A percentile compares a stretch with the other conserved stretches of the same genome.
Conservation (phyloP, 768 basidiomycete species). For the Naganishia vaughanmartiniae region DNA sequence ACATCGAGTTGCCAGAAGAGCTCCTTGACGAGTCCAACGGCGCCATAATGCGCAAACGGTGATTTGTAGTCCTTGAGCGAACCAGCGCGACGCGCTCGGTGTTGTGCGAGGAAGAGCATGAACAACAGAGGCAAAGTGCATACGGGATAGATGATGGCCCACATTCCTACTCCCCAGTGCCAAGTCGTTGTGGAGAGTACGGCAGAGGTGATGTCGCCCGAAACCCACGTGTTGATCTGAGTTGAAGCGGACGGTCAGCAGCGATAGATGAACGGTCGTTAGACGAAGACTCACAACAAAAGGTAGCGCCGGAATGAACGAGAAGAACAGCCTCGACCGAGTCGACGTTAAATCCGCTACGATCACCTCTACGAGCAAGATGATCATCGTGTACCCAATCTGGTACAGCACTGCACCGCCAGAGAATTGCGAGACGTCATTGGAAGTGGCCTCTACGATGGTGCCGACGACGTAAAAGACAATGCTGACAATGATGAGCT, state of each 20-base stretch:
- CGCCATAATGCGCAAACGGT: constrained; percentile 19
- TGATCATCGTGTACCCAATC: constrained; percentile 45
- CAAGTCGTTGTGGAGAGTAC: constrained; percentile 40
- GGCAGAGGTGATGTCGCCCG: constrained; percentile 39
- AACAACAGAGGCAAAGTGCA: constrained; percentile 34
- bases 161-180: constrained; percentile 49
- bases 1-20: constrained; percentile 51
- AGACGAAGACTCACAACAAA: constrained; percentile 33
- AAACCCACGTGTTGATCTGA: constrained; percentile 50
- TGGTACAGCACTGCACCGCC: constrained; percentile 49
- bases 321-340: constrained; percentile 43
- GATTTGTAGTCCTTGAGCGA: constrained; percentile 28
- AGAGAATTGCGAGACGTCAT: constrained; percentile 39
- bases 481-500: constrained; percentile 41
- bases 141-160: constrained; percentile 46
- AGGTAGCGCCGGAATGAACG: constrained; percentile 45
- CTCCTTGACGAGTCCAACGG: constrained; percentile 24
- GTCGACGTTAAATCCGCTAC: constrained; percentile 48
- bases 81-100: constrained; percentile 34
- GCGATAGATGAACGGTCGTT: background rate
- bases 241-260: background rate
- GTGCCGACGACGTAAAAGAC: constrained; percentile 48
- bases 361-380: constrained; percentile 46
- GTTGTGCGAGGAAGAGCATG: constrained; percentile 36
- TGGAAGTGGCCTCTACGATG: constrained; percentile 43